These are phyloP conservation scores for Astrocystis sublimbata DNA, from an alignment of 495 filamentous ascomycete genomes.

Conservation along the genomic window DNA sequence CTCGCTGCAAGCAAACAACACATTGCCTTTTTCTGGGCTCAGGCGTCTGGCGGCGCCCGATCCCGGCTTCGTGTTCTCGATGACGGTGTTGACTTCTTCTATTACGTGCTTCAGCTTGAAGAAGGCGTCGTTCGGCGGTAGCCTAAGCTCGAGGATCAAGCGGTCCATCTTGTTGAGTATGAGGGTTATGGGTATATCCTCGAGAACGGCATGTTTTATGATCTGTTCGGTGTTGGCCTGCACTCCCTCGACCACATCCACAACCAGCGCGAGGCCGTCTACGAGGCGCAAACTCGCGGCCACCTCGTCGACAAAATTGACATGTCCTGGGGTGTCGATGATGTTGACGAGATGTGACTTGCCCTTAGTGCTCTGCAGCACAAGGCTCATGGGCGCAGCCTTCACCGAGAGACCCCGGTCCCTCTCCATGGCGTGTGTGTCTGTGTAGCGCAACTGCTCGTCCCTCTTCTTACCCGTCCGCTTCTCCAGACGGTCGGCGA, in stretches of 20 bases:
- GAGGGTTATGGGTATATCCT: constrained; percentile 84
- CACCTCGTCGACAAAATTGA: constrained; percentile 97
- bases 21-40: constrained; percentile 96
- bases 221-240: constrained; percentile 95
- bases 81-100: constrained; percentile 94
- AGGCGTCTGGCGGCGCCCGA: constrained; percentile 76
- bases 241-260: constrained; percentile 97
- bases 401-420: constrained; percentile 94
- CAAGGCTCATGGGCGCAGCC: constrained; percentile 88
- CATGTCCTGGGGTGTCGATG: constrained; percentile 94
- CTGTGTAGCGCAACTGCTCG: constrained; percentile 92
- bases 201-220: constrained; percentile 90
- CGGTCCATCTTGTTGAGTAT: constrained; percentile 98
- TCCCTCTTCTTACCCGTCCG: constrained; percentile 78
- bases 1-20: constrained; percentile 86
- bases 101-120: constrained; percentile 98
- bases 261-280: constrained; percentile 89
- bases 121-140: constrained; percentile 94
- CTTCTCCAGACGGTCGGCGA: constrained; percentile 73
- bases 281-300: constrained; percentile 82
- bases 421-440: constrained; percentile 83
- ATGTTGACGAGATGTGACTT: constrained; percentile 98
- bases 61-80: constrained; percentile 83
- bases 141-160: constrained; percentile 88
- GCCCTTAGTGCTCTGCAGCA: constrained; percentile 80